Evolutionary conservation across 768 basidiomycete genomes (phyloP).

Genomic region (Suillus variegatus): DNA sequence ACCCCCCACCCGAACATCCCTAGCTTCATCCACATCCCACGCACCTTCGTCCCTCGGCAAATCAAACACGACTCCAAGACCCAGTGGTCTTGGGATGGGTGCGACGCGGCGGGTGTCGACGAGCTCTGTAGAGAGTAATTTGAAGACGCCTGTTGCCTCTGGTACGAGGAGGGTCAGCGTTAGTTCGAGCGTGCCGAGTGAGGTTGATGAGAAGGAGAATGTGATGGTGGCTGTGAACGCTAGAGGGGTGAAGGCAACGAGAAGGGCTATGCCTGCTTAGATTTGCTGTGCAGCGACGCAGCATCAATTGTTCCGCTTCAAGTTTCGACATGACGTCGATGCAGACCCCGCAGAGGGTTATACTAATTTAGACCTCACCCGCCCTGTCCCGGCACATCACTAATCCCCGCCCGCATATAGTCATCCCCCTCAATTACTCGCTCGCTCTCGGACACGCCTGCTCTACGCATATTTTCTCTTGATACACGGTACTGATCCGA

Average conservation of each 20-base stretch:
- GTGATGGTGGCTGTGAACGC: conserved; percentile 21
- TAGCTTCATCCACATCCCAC: conserved; percentile 18
- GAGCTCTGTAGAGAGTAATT: conserved; percentile 34
- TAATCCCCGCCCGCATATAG: background rate
- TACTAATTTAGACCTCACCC: background rate
- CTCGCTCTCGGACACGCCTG: background rate
- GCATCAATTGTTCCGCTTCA: background rate
- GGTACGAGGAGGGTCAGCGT: conserved; percentile 33
- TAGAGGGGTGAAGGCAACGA: conserved; percentile 11
- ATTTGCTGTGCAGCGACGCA: background rate
- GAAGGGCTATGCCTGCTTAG: conserved; percentile 24
- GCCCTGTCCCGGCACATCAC: background rate
- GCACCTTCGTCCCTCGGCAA: conserved; percentile 33
- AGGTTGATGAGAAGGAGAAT: conserved; percentile 64
- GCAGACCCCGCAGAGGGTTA: background rate
- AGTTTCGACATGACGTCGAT: background rate
- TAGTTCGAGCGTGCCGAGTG: conserved; percentile 41
- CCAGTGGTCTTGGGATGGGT: conserved; percentile 11
- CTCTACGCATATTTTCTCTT: background rate
- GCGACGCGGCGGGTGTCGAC: conserved; percentile 30
- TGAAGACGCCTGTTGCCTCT: conserved; percentile 30
- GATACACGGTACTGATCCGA: background rate
- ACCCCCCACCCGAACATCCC: conserved; percentile 19
- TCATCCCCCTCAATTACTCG: background rate
- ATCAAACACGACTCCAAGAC: conserved; percentile 16